These are phyloP conservation scores for Cyathus striatus DNA, from an alignment of 768 basidiomycete species.

Conservation along the genomic window DNA sequence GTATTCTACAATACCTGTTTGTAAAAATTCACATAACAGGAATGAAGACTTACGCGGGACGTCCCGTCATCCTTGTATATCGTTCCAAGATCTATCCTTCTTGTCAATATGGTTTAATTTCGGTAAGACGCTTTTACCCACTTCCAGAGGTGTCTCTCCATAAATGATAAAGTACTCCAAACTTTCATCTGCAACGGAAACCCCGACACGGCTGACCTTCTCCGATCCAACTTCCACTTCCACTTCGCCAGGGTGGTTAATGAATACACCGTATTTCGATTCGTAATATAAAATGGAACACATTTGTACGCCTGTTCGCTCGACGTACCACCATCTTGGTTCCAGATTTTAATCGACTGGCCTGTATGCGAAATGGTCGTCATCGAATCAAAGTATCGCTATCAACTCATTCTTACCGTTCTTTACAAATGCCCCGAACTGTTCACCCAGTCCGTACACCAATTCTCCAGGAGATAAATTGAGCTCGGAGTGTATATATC, in stretches of 20 bases:
- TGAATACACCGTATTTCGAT: conserved; percentile 72
- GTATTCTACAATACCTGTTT: conserved; percentile 27
- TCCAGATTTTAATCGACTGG: conserved; percentile 62
- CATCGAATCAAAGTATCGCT: conserved; percentile 12
- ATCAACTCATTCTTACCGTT: conserved; percentile 46
- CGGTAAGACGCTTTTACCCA: conserved; percentile 17
- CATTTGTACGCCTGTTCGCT: conserved; percentile 66
- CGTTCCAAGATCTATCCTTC: conserved; percentile 47
- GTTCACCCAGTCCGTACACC: conserved; percentile 72
- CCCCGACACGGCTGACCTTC: conserved; percentile 59
- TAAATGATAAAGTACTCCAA: conserved; percentile 73
- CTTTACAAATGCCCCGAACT: conserved; percentile 72
- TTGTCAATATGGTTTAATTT: background rate
- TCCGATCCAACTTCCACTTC: conserved; percentile 70
- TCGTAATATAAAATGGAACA: conserved; percentile 66
- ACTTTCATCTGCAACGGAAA: conserved; percentile 55
- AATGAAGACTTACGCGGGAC: conserved; percentile 41
- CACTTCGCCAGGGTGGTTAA: conserved; percentile 73
- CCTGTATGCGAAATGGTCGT: conserved; percentile 22
- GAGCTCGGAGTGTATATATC: conserved; percentile 55
- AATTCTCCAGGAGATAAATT: conserved; percentile 66
- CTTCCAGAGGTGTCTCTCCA: conserved; percentile 61
- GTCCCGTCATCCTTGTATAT: conserved; percentile 58
- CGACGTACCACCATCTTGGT: conserved; percentile 72
- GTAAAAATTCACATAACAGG: conserved; percentile 5